A percentile compares a stretch with the other conserved stretches of the same genome.
Evolutionary conservation across 495 filamentous ascomycete genomes (phyloP).

Genomic region (Talaromyces borbonicus): DNA sequence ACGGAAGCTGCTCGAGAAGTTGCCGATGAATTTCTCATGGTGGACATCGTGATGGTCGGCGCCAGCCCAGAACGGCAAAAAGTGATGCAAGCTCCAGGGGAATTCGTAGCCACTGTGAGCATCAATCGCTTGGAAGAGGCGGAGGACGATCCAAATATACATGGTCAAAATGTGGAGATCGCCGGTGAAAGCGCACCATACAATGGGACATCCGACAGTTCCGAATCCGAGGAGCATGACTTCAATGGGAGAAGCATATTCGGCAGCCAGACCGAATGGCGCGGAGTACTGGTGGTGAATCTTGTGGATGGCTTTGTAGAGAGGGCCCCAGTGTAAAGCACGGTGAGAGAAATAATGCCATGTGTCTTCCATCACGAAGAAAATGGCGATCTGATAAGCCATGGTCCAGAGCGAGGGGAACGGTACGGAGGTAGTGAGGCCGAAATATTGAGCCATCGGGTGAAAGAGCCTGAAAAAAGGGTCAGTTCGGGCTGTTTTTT

Average conservation of each 20-base stretch:
- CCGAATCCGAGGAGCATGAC: slow-evolving; percentile 96
- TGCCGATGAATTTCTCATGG: slow-evolving; percentile 95
- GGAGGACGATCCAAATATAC: slow-evolving; percentile 91
- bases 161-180: slow-evolving; percentile 93
- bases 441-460: slow-evolving; percentile 90
- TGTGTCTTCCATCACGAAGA: slow-evolving; percentile 92
- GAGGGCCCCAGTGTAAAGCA: slow-evolving; percentile 85
- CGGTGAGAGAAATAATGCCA: slow-evolving; percentile 99
- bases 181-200: slow-evolving; percentile 75
- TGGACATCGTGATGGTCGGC: slow-evolving; percentile 94
- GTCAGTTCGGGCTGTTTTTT: neutral
- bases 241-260: slow-evolving; percentile 97
- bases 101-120: slow-evolving; percentile 97
- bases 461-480: slow-evolving; percentile 66
- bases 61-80: slow-evolving; percentile 96
- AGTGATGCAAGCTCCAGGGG: slow-evolving; percentile 89
- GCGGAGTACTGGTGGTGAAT: slow-evolving; percentile 98
- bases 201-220: slow-evolving; percentile 69
- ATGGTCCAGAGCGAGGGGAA: slow-evolving; percentile 81
- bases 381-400: slow-evolving; percentile 82
- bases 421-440: slow-evolving; percentile 78
- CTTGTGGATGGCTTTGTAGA: slow-evolving; percentile 95
- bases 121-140: slow-evolving; percentile 96
- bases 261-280: slow-evolving; percentile 90
- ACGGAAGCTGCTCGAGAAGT: slow-evolving; percentile 94